These are phyloP conservation scores for Tolypocladium paradoxum DNA, from an alignment of 2,329 filamentous ascomycete species.

Conservation along the genomic window DNA sequence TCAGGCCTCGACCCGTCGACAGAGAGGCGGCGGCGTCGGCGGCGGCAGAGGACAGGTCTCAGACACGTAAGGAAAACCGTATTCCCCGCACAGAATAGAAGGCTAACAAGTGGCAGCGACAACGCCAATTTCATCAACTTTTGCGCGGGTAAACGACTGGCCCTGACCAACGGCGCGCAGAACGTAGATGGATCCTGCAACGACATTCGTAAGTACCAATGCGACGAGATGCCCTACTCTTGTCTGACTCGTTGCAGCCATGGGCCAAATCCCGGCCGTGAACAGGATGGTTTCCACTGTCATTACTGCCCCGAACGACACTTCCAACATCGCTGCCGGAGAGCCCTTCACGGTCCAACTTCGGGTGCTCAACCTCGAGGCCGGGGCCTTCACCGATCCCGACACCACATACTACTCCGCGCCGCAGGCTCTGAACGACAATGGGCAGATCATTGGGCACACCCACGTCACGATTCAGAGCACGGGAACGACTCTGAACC, in stretches of 20 bases:
- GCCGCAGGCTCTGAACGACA: slow-evolving; percentile 39
- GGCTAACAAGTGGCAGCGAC: slow-evolving; percentile 31
- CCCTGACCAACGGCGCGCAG: slow-evolving; percentile 51
- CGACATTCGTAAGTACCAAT: slow-evolving; percentile 41
- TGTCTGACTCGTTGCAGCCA: slow-evolving; percentile 25
- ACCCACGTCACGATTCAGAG: slow-evolving; percentile 50
- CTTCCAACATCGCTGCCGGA: slow-evolving; percentile 34
- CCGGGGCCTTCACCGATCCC: slow-evolving; percentile 53
- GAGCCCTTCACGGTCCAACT: slow-evolving; percentile 42
- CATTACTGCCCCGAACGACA: slow-evolving; percentile 41
- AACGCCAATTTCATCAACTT: slow-evolving; percentile 54
- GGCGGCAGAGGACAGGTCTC: slow-evolving; percentile 27
- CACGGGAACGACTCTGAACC: slow-evolving; percentile 38
- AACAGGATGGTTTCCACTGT: slow-evolving; percentile 47
- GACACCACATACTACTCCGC: slow-evolving; percentile 49
- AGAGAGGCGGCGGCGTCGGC: too few relatives aligned
- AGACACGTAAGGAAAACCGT: slow-evolving; percentile 32
- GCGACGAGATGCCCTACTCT: background rate
- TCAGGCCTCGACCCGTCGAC: slow-evolving; percentile 28
- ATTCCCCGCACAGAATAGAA: background rate
- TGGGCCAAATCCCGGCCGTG: slow-evolving; percentile 48
- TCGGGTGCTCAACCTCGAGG: slow-evolving; percentile 39
- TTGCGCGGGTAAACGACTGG: slow-evolving; percentile 40
- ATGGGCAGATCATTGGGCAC: slow-evolving; percentile 45
- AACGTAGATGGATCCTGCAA: slow-evolving; percentile 51